These are phyloP conservation scores for Monilinia fructicola DNA, from an alignment of 2,329 filamentous ascomycete species.

Conservation along the genomic window DNA sequence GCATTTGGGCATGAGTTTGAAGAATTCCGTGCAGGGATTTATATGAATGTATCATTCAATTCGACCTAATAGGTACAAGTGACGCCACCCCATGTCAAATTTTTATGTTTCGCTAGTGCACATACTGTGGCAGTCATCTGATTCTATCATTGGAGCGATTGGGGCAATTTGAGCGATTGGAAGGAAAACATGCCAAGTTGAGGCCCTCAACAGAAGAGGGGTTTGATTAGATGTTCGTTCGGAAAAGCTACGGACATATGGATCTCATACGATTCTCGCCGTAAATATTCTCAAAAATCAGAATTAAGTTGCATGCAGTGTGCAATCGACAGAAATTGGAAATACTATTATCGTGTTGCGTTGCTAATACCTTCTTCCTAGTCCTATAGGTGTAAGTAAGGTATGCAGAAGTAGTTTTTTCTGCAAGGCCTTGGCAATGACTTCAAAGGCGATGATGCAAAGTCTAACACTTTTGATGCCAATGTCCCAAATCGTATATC, in stretches of 20 bases:
- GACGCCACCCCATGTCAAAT: not conserved
- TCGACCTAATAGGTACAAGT: slow-evolving; percentile 12
- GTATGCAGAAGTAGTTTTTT: slow-evolving; percentile 5
- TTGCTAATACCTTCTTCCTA: not conserved
- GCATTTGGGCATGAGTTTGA: slow-evolving; percentile 18
- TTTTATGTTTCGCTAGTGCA: slow-evolving; percentile 19
- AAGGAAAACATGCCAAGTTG: slow-evolving; percentile 4
- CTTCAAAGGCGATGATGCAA: not conserved
- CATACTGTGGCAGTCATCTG: slow-evolving; percentile 25
- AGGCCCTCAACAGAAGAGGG: slow-evolving; percentile 18
- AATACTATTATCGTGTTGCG: slow-evolving; percentile 15
- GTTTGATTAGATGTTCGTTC: slow-evolving; percentile 13
- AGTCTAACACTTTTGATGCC: not conserved
- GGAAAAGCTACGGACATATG: not conserved
- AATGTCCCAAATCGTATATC: slow-evolving; percentile 5
- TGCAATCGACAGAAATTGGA: slow-evolving; percentile 10
- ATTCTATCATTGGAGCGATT: slow-evolving; percentile 20
- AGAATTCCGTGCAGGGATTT: slow-evolving; percentile 19
- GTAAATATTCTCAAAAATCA: slow-evolving; percentile 2
- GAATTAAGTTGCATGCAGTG: slow-evolving; percentile 17
- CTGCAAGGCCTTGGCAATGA: slow-evolving; percentile 11
- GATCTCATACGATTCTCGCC: slow-evolving; percentile 13
- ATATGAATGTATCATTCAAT: slow-evolving; percentile 22
- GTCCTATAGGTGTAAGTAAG: not conserved
- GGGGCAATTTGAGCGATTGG: slow-evolving; percentile 15